Evolutionary conservation across 75 land plant genomes (phyloP).

Genomic region (Pinus taeda): DNA sequence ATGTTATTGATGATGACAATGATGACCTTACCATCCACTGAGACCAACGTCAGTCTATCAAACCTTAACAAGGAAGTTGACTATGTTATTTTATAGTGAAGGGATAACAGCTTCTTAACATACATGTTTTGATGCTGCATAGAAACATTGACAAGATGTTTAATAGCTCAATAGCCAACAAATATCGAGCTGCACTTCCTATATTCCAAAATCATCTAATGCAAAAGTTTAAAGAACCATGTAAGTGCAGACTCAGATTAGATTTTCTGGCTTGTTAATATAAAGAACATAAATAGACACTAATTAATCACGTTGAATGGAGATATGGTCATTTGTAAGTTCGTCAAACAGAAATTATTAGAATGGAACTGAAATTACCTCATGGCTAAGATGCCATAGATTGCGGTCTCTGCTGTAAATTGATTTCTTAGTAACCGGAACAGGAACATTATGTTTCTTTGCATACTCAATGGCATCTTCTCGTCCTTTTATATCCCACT

Average conservation of each 20-base stretch:
- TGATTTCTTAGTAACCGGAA: slow-evolving; percentile 95
- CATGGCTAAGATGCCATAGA: slow-evolving; percentile 98
- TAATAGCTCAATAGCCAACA: too few species aligned
- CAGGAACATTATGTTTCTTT: slow-evolving; percentile 92
- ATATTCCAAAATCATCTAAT: too few species aligned
- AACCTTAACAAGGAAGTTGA: too few species aligned
- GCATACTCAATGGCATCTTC: slow-evolving; percentile 99
- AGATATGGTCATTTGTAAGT: neutral
- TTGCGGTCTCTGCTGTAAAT: slow-evolving; percentile 98
- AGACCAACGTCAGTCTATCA: too few species aligned
- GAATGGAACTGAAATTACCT: slow-evolving; percentile 45
- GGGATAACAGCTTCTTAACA: too few species aligned
- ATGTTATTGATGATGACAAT: too few species aligned
- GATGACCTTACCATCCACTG: too few species aligned
- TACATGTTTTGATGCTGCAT: too few species aligned
- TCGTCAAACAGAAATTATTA: neutral
- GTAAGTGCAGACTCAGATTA: neutral
- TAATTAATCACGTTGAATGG: neutral
- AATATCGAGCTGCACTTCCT: too few species aligned
- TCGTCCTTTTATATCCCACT: slow-evolving; percentile 95
- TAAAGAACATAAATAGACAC: neutral
- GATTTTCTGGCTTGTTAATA: neutral
- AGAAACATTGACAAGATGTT: too few species aligned
- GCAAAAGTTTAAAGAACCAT: too few species aligned
- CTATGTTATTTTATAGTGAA: too few species aligned